Evolutionary conservation across 345 rosid genomes (phyloP).

Genomic region (Abelmoschus esculentus): DNA sequence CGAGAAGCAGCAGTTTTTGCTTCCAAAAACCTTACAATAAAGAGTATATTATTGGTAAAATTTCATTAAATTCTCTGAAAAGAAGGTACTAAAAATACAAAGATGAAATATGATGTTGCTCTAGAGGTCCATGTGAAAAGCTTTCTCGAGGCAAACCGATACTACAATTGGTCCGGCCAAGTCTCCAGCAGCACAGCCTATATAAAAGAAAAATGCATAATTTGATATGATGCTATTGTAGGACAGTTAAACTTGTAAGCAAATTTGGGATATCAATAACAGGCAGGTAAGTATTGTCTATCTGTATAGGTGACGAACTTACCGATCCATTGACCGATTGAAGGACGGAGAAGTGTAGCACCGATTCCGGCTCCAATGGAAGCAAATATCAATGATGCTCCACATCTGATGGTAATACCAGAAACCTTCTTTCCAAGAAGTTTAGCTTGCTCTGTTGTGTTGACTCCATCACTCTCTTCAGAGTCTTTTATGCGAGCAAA

Average conservation of each 20-base stretch:
- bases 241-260: not conserved
- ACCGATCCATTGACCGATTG: slow-evolving; percentile 94
- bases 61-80: not conserved
- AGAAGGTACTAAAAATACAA: not conserved
- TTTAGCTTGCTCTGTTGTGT: slow-evolving; percentile 38
- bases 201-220: not conserved
- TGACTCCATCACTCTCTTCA: slow-evolving; percentile 31
- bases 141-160: slow-evolving; percentile 55
- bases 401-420: slow-evolving; percentile 51
- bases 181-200: slow-evolving; percentile 84
- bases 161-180: slow-evolving; percentile 69
- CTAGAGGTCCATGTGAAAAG: slow-evolving; percentile 39
- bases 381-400: slow-evolving; percentile 77
- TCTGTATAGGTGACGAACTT: slow-evolving; percentile 15
- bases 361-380: slow-evolving; percentile 90
- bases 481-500: slow-evolving; percentile 18
- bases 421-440: slow-evolving; percentile 68
- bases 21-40: not conserved
- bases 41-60: not conserved
- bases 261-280: not conserved
- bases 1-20: not conserved
- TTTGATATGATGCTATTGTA: not conserved
- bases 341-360: slow-evolving; percentile 65
- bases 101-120: slow-evolving; percentile 3
- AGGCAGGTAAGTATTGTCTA: not conserved